phyloP scores from a whole-genome alignment of 108 stramenopile species.

The Aurantiochytrium sp. region DNA sequence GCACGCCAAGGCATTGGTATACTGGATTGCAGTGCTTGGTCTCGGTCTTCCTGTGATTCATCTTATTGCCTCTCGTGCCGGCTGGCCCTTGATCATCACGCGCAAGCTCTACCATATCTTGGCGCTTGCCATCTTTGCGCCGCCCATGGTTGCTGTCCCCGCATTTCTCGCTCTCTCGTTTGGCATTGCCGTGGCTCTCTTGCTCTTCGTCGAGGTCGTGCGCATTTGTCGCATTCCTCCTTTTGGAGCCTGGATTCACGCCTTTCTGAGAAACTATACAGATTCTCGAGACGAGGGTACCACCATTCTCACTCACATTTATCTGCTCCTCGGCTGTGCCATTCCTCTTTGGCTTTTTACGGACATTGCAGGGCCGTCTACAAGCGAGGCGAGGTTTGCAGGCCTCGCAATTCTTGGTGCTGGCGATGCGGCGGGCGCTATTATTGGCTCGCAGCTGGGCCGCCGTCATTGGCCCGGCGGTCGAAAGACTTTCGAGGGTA shows the following conservation, averaged over 20 bases:
- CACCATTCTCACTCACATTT: constrained; percentile 14
- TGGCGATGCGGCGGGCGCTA: background rate
- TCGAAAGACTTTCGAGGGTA: background rate
- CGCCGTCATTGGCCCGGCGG: background rate
- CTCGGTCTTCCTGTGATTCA: background rate
- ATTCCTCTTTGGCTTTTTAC: constrained; percentile 12
- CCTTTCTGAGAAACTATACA: background rate
- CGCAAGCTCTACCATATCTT: constrained; percentile 18
- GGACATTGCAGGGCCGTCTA: background rate
- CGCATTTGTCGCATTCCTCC: background rate
- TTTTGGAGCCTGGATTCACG: background rate
- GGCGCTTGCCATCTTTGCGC: constrained; percentile 9
- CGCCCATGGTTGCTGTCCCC: background rate
- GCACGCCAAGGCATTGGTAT: background rate
- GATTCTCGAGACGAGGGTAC: constrained; percentile 12
- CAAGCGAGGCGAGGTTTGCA: background rate
- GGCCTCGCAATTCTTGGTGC: background rate
- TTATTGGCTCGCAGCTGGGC: background rate
- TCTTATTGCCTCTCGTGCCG: background rate
- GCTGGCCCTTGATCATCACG: constrained; percentile 14
- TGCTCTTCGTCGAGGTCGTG: background rate
- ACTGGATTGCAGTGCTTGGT: background rate
- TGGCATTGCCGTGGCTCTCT: background rate
- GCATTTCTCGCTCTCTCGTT: background rate
- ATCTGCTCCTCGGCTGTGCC: constrained; percentile 21